These are phyloP conservation scores for Euphorbia pulcherrima DNA, from an alignment of 345 rosid species.

Conservation along the genomic window DNA sequence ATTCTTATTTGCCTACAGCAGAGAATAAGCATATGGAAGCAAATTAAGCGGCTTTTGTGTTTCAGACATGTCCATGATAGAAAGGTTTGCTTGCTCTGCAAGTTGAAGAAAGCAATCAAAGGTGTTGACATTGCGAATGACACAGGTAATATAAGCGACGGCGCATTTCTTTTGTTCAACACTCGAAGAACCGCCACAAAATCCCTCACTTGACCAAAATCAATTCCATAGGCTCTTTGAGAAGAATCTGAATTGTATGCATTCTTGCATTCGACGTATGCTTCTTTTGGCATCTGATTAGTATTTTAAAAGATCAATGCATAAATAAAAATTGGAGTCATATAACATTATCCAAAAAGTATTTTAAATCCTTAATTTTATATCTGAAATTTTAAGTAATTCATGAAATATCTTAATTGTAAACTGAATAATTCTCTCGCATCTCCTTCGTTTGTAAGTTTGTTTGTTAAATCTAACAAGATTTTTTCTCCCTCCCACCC, in stretches of 20 bases:
- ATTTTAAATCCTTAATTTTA: too few species aligned
- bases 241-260: too few species aligned
- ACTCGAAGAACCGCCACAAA: background rate
- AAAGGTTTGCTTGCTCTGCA: constrained; percentile 46
- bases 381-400: too few species aligned
- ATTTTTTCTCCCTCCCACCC: too few species aligned
- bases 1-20: constrained; percentile 29
- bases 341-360: too few species aligned
- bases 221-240: too few species aligned
- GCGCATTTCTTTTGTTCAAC: constrained; percentile 17
- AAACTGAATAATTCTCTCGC: too few species aligned
- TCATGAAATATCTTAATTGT: too few species aligned
- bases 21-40: constrained; percentile 53
- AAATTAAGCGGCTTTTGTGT: constrained; percentile 41
- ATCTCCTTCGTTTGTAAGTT: too few species aligned
- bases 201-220: background rate
- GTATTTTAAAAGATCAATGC: too few species aligned
- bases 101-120: constrained; percentile 51
- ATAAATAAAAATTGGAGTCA: too few species aligned
- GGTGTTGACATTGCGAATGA: constrained; percentile 61
- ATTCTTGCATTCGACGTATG: background rate
- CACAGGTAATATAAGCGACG: constrained; percentile 63
- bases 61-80: constrained; percentile 43
- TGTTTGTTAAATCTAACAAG: too few species aligned
- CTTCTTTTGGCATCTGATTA: constrained; percentile 17